Conservation (phyloP, 1,139 yeast species). For the Diutina scorzettiae region DNA sequence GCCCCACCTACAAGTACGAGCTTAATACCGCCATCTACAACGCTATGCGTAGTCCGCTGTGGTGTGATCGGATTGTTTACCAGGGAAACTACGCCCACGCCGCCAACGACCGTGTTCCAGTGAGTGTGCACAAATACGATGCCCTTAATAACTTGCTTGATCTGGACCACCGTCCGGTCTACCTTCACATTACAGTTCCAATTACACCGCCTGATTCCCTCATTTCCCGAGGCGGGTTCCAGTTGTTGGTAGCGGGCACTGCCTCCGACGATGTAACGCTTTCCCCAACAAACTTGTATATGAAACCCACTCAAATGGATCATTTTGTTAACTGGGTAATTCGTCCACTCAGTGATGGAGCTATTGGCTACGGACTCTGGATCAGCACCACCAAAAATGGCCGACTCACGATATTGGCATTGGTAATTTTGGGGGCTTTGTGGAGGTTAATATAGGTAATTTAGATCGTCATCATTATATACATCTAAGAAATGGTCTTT, state of each 20-base stretch:
- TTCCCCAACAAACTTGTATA: slow-evolving; percentile 34
- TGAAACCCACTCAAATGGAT: slow-evolving; percentile 31
- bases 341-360: slow-evolving; percentile 21
- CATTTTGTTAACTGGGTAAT: slow-evolving; percentile 17
- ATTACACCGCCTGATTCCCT: slow-evolving; percentile 28
- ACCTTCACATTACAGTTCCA: slow-evolving; percentile 32
- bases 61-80: slow-evolving; percentile 79
- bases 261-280: slow-evolving; percentile 15
- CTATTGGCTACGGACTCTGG: slow-evolving; percentile 31
- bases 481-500: slow-evolving; percentile 41
- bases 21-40: slow-evolving; percentile 41
- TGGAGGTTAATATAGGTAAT: background rate
- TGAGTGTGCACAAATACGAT: slow-evolving; percentile 25
- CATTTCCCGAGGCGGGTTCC: slow-evolving; percentile 29
- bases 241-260: slow-evolving; percentile 16
- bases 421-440: slow-evolving; percentile 8
- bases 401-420: slow-evolving; percentile 15
- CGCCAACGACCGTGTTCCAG: slow-evolving; percentile 11
- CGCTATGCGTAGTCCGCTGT: slow-evolving; percentile 58
- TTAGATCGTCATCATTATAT: background rate
- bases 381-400: slow-evolving; percentile 28
- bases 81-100: slow-evolving; percentile 30
- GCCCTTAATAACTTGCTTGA: slow-evolving; percentile 22
- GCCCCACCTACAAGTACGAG: slow-evolving; percentile 66
- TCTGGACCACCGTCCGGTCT: slow-evolving; percentile 36